Evolutionary conservation across 1,284 basidiomycete species (phyloP).

Genomic region (Ganoderma leucocontextum): DNA sequence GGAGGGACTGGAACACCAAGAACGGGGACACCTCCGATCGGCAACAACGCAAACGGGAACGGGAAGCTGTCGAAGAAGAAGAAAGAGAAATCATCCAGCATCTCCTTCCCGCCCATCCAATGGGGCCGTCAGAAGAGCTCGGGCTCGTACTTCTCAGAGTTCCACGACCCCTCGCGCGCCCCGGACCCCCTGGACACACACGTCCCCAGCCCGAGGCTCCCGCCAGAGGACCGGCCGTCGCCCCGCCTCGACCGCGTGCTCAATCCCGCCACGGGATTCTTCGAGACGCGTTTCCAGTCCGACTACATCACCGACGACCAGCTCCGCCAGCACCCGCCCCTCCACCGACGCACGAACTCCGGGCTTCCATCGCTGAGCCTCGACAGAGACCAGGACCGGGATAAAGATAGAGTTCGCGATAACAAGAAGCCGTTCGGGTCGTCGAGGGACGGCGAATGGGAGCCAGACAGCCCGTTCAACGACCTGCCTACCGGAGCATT

Average conservation of each 20-base stretch:
- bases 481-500: slow-evolving; percentile 34
- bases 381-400: not conserved
- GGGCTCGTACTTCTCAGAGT: slow-evolving; percentile 62
- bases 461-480: slow-evolving; percentile 37
- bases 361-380: not conserved
- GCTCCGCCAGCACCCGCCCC: slow-evolving; percentile 37
- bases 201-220: slow-evolving; percentile 14
- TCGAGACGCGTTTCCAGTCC: slow-evolving; percentile 51
- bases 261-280: slow-evolving; percentile 44
- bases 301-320: slow-evolving; percentile 42
- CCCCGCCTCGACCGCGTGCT: slow-evolving; percentile 28
- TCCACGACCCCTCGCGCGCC: slow-evolving; percentile 43
- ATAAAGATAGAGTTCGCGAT: not conserved
- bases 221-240: slow-evolving; percentile 31
- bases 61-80: slow-evolving; percentile 53
- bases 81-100: slow-evolving; percentile 50
- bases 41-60: not conserved
- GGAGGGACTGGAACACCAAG: not conserved
- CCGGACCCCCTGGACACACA: slow-evolving; percentile 24
- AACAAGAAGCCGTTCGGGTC: not conserved
- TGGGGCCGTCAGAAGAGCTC: slow-evolving; percentile 62
- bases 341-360: slow-evolving; percentile 21
- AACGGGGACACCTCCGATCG: slow-evolving; percentile 3
- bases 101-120: slow-evolving; percentile 66
- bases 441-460: slow-evolving; percentile 23